Conservation (phyloP, 192 early-diverging fungal species). For the Umbelopsis sp. region DNA sequence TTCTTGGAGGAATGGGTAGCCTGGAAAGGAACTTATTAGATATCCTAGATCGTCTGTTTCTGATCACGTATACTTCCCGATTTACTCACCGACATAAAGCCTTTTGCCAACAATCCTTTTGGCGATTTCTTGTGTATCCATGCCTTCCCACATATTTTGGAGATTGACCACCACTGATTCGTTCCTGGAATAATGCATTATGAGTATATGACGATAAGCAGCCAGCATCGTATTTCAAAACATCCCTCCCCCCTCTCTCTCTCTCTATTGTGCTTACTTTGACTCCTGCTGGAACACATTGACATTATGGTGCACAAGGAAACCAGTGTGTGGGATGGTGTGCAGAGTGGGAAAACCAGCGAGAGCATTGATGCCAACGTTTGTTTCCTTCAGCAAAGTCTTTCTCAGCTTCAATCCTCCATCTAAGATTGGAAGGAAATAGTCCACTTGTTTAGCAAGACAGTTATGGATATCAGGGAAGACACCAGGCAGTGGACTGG, state of each 20-base stretch:
- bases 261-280: constrained; percentile 30
- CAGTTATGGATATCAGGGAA: constrained; percentile 73
- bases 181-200: constrained; percentile 54
- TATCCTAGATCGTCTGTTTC: no score
- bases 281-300: constrained; percentile 85
- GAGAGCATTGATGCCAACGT: constrained; percentile 58
- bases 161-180: constrained; percentile 73
- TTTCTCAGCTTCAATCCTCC: constrained; percentile 52
- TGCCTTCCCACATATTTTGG: constrained; percentile 51
- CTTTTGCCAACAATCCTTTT: constrained; percentile 55
- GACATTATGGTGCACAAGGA: constrained; percentile 77
- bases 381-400: constrained; percentile 65
- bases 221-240: no score
- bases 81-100: constrained; percentile 58
- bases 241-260: no score
- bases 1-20: constrained; percentile 91
- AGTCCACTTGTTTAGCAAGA: constrained; percentile 49
- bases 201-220: no score
- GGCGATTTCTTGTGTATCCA: constrained; percentile 58
- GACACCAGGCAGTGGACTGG: constrained; percentile 59
- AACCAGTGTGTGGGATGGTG: constrained; percentile 71
- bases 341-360: constrained; percentile 92
- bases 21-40: constrained; percentile 43
- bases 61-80: no score
- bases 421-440: constrained; percentile 64